Conservation (phyloP, 2,329 filamentous ascomycete species). For the Microcyclosporella mali region DNA sequence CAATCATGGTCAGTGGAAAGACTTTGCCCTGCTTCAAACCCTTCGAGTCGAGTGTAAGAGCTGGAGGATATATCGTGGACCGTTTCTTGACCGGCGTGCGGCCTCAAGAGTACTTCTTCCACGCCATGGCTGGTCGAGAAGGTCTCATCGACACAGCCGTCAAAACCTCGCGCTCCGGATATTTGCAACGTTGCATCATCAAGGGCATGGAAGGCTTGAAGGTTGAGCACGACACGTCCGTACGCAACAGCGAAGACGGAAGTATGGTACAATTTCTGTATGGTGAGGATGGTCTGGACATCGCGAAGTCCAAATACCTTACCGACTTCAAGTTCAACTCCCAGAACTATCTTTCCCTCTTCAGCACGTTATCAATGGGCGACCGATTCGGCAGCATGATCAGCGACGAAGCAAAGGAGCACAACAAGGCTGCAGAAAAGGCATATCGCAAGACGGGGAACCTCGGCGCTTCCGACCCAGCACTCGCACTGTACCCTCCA, state of each 20-base stretch:
- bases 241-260: conserved; percentile 80
- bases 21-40: conserved; percentile 89
- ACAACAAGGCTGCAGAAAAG: conserved; percentile 66
- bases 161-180: conserved; percentile 95
- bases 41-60: conserved; percentile 81
- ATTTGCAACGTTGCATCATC: conserved; percentile 92
- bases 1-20: conserved; percentile 96
- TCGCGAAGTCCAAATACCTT: conserved; percentile 88
- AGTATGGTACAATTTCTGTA: conserved; percentile 92
- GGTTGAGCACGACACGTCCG: conserved; percentile 88
- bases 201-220: conserved; percentile 96
- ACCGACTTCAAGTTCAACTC: conserved; percentile 85
- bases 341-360: conserved; percentile 75
- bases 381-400: conserved; percentile 49
- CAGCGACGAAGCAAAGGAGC: conserved; percentile 59
- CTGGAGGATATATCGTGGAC: conserved; percentile 88
- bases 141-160: conserved; percentile 98
- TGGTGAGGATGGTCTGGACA: conserved; percentile 90
- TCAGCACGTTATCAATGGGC: conserved; percentile 65
- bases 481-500: conserved; percentile 66
- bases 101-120: conserved; percentile 98
- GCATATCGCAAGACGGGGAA: conserved; percentile 68
- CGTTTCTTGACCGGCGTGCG: conserved; percentile 97
- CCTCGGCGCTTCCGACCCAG: conserved; percentile 65
- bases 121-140: conserved; percentile 98